phyloP scores from a whole-genome alignment of 805 yeast genomes.

The Metschnikowia santaceciliae region DNA sequence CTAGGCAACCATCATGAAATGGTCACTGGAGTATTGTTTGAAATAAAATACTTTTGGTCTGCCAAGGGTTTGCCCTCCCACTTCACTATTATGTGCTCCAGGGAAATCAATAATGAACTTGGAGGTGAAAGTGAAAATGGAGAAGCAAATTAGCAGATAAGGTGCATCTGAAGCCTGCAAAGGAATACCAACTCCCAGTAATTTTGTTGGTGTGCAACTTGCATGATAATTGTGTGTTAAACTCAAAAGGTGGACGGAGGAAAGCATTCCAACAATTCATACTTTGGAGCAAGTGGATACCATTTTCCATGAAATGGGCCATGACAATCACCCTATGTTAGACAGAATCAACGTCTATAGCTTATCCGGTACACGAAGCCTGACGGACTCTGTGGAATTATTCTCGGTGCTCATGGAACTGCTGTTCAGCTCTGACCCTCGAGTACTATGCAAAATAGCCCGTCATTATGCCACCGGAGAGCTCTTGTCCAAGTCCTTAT shows the following conservation, averaged over 20 bases:
- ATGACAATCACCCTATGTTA: slow-evolving; percentile 96
- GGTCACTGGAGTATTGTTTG: background rate
- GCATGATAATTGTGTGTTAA: slow-evolving; percentile 8
- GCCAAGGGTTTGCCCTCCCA: slow-evolving; percentile 86
- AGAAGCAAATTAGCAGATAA: slow-evolving; percentile 21
- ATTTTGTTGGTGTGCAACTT: slow-evolving; percentile 89
- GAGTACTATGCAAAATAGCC: slow-evolving; percentile 72
- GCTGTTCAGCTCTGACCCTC: slow-evolving; percentile 79
- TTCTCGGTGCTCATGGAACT: slow-evolving; percentile 97
- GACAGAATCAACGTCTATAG: slow-evolving; percentile 89
- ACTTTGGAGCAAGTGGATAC: slow-evolving; percentile 84
- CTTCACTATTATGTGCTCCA: slow-evolving; percentile 89
- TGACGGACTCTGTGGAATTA: slow-evolving; percentile 92
- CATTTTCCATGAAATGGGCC: slow-evolving; percentile 97
- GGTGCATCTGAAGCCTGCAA: slow-evolving; percentile 41
- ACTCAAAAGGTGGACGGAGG: slow-evolving; percentile 26
- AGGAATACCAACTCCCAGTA: slow-evolving; percentile 76
- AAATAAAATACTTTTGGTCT: slow-evolving; percentile 62
- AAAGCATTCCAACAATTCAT: slow-evolving; percentile 48
- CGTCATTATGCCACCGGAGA: slow-evolving; percentile 65
- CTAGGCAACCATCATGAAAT: background rate
- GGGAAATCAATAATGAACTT: slow-evolving; percentile 53
- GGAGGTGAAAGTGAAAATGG: slow-evolving; percentile 24
- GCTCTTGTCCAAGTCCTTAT: slow-evolving; percentile 47
- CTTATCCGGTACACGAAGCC: slow-evolving; percentile 91